phyloP scores from a whole-genome alignment of 2,329 filamentous ascomycete genomes.

The Aspergillus sp. region DNA sequence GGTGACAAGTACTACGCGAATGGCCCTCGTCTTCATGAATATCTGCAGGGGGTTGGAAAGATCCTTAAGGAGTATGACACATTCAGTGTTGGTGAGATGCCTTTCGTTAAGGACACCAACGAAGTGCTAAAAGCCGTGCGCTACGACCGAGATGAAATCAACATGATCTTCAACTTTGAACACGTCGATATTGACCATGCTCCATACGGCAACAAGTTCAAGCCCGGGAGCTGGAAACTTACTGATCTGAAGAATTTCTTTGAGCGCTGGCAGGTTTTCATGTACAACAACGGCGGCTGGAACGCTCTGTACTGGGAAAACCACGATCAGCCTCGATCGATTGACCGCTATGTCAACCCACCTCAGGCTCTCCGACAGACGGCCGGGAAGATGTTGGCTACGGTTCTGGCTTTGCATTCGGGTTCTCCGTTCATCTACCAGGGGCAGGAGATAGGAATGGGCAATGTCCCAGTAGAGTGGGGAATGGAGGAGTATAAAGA shows the following conservation, averaged over 20 bases:
- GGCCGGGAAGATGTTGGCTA: conserved; percentile 61
- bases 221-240: conserved; percentile 48
- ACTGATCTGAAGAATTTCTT: conserved; percentile 55
- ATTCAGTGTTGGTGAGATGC: conserved; percentile 64
- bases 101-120: conserved; percentile 47
- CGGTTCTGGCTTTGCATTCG: conserved; percentile 56
- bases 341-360: conserved; percentile 57
- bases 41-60: conserved; percentile 53
- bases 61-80: conserved; percentile 58
- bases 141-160: conserved; percentile 59
- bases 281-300: conserved; percentile 62
- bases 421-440: conserved; percentile 70
- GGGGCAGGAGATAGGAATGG: conserved; percentile 68
- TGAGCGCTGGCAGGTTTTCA: conserved; percentile 59
- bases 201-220: conserved; percentile 49
- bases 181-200: conserved; percentile 62
- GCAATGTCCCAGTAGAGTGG: conserved; percentile 63
- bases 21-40: conserved; percentile 60
- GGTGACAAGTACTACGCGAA: conserved; percentile 52
- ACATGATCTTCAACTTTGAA: conserved; percentile 75
- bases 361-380: conserved; percentile 49
- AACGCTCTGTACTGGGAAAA: conserved; percentile 67
- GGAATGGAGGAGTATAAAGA: conserved; percentile 67
- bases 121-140: conserved; percentile 57
- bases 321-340: conserved; percentile 63